Percentiles rank a stretch among this genome's conserved stretches.
These are phyloP conservation scores for Boletus coccyginus DNA, from an alignment of 768 basidiomycete species.

Conservation along the genomic window DNA sequence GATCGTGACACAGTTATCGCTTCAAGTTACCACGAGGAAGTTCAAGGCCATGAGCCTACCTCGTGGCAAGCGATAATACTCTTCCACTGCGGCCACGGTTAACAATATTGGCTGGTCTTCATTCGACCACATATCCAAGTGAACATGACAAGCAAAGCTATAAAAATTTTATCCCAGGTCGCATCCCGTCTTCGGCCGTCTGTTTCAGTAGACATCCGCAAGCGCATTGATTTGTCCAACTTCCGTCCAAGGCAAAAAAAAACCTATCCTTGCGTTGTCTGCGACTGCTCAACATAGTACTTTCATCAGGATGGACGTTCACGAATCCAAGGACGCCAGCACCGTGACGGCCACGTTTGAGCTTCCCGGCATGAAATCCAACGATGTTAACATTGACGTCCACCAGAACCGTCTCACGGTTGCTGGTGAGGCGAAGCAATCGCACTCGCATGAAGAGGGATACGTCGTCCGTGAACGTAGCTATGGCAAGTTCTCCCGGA, in stretches of 20 bases:
- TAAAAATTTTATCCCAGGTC: no score
- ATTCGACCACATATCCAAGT: no score
- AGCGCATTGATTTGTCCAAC: neutral
- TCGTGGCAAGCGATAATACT: no score
- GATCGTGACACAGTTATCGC: no score
- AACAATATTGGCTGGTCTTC: no score
- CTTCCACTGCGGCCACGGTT: no score
- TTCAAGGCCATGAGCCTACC: no score
- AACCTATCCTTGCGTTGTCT: no score
- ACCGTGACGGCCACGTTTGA: slow-evolving; percentile 42
- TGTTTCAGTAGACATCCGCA: neutral
- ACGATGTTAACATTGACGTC: slow-evolving; percentile 46
- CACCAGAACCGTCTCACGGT: slow-evolving; percentile 44
- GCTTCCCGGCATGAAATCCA: slow-evolving; percentile 50
- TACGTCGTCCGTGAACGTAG: slow-evolving; percentile 40
- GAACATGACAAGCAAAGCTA: no score
- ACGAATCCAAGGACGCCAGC: slow-evolving; percentile 35
- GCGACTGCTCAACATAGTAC: no score
- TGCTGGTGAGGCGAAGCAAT: slow-evolving; percentile 40
- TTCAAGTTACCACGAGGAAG: no score
- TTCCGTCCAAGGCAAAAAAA: neutral
- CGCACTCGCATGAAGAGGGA: slow-evolving; percentile 37
- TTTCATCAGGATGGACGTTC: slow-evolving; percentile 41
- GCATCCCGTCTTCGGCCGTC: no score
- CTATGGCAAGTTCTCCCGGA: slow-evolving; percentile 43